These are phyloP conservation scores for Lupinus albus DNA, from an alignment of 306 rosid species.

Conservation along the genomic window DNA sequence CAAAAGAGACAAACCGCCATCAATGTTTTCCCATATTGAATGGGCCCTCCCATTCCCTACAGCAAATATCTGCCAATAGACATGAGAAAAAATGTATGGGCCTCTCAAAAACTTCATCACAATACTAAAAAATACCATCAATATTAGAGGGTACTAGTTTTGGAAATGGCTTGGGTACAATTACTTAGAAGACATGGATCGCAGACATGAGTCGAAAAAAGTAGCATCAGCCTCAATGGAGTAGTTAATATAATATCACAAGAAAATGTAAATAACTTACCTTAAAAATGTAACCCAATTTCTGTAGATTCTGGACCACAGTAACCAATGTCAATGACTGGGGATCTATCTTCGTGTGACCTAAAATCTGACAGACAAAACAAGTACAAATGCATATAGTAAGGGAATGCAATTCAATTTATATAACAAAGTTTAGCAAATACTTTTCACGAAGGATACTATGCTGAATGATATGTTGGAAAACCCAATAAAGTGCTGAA, in stretches of 20 bases:
- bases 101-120: constrained; percentile 41
- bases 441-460: constrained; percentile 21
- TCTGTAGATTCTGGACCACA: constrained; percentile 69
- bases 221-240: constrained; percentile 14
- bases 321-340: constrained; percentile 79
- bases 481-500: constrained; percentile 12
- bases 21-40: constrained; percentile 74
- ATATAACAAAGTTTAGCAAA: constrained; percentile 4
- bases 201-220: constrained; percentile 14
- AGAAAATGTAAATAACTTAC: constrained; percentile 50
- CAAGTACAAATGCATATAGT: constrained; percentile 34
- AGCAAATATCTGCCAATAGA: constrained; percentile 76
- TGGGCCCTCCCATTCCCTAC: constrained; percentile 65
- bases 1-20: constrained; percentile 59
- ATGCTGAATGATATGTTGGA: constrained; percentile 21
- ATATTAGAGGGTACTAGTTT: constrained; percentile 19
- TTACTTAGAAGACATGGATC: constrained; percentile 9
- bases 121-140: constrained; percentile 26
- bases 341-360: constrained; percentile 72
- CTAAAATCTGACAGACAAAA: constrained; percentile 67
- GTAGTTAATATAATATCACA: constrained; percentile 32
- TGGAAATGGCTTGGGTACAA: constrained; percentile 29
- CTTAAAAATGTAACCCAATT: constrained; percentile 81
- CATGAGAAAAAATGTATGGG: constrained; percentile 34
- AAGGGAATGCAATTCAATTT: constrained; percentile 16